These are phyloP conservation scores for Lachnellula subtilissima DNA, from an alignment of 2,329 filamentous ascomycete species.

Conservation along the genomic window DNA sequence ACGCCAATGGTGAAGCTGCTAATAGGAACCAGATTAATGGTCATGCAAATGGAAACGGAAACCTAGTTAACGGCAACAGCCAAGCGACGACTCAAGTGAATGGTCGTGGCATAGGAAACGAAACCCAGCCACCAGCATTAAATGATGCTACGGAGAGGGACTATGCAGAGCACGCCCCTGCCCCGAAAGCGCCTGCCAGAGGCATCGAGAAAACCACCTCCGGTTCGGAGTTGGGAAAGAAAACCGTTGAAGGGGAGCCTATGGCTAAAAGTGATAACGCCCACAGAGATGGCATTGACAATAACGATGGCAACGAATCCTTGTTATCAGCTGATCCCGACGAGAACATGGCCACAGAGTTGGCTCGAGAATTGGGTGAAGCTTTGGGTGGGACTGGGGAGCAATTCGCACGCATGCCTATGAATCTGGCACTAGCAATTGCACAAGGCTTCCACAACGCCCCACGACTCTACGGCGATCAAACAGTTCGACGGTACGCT, in stretches of 20 bases:
- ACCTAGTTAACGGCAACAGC: neutral
- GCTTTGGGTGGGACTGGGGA: slow-evolving; percentile 27
- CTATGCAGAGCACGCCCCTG: neutral
- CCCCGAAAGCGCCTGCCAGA: neutral
- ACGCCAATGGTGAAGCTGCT: slow-evolving; percentile 1
- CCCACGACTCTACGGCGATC: slow-evolving; percentile 64
- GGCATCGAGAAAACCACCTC: slow-evolving; percentile 5
- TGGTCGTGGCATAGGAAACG: neutral
- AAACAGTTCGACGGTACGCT: slow-evolving; percentile 50
- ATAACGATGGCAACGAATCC: slow-evolving; percentile 14
- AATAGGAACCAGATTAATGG: neutral
- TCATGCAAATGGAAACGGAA: neutral
- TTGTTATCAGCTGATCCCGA: slow-evolving; percentile 21
- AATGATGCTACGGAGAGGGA: neutral
- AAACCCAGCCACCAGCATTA: neutral
- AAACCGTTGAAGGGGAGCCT: slow-evolving; percentile 15
- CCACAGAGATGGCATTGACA: slow-evolving; percentile 2
- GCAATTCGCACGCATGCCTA: slow-evolving; percentile 42
- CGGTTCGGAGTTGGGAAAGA: slow-evolving; percentile 12
- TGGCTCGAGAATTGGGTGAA: slow-evolving; percentile 24
- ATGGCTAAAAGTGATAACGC: slow-evolving; percentile 5
- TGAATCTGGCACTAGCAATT: slow-evolving; percentile 56
- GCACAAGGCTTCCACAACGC: slow-evolving; percentile 69
- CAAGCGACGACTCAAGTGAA: neutral
- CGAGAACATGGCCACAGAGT: slow-evolving; percentile 20